Percentiles rank a stretch among this genome's conserved stretches.
Evolutionary conservation across 1,284 basidiomycete species (phyloP).

Genomic region (Irpex rosettiformis): DNA sequence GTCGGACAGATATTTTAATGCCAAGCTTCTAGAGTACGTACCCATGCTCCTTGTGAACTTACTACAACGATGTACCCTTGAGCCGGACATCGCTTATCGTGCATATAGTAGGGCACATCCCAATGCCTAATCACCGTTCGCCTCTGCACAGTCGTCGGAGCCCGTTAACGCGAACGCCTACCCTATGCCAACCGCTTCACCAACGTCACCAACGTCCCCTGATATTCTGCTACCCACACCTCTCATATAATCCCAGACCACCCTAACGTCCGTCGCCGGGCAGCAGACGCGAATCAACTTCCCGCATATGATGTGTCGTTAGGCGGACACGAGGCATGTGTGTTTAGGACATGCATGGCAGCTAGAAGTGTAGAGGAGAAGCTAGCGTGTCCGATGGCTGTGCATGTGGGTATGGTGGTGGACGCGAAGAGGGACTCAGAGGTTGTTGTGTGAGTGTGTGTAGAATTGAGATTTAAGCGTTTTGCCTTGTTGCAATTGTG

Average conservation of each 20-base stretch:
- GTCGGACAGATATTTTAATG: too few species aligned
- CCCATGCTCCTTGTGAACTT: slow-evolving; percentile 15
- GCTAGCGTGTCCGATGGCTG: neutral
- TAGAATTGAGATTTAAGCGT: too few species aligned
- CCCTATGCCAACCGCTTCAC: neutral
- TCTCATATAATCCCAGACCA: neutral
- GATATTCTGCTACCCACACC: too few species aligned
- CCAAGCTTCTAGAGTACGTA: too few species aligned
- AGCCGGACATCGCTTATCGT: neutral
- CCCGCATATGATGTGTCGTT: neutral
- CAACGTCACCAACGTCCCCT: neutral
- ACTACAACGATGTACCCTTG: too few species aligned
- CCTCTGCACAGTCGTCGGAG: slow-evolving; percentile 2
- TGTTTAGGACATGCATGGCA: neutral
- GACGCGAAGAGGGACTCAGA: neutral
- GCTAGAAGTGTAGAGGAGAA: neutral
- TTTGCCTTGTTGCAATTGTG: too few species aligned
- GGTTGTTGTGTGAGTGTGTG: neutral
- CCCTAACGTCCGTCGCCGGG: neutral
- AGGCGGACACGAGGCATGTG: neutral
- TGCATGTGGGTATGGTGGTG: neutral
- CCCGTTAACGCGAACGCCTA: neutral
- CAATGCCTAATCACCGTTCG: slow-evolving; percentile 11
- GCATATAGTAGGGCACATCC: slow-evolving; percentile 9
- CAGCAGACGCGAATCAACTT: neutral